Conservation (phyloP, 768 basidiomycete species). For the Rhodotorula toruloides region DNA sequence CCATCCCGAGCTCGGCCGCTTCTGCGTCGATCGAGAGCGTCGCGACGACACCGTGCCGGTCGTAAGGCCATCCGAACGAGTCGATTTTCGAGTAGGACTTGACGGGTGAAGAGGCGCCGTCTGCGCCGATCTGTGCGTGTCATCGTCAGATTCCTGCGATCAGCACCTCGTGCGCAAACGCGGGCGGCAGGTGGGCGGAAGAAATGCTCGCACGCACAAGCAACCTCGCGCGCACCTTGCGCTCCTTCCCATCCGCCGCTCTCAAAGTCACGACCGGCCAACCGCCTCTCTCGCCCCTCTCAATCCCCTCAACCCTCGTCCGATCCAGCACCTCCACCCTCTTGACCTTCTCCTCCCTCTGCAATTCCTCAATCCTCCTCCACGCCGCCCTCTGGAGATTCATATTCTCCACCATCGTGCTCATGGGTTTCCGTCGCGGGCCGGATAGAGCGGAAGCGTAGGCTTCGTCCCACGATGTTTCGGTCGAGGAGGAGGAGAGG, state of each 20-base stretch:
- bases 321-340: conserved; percentile 64
- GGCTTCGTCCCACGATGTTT: conserved; percentile 30
- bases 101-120: conserved; percentile 92
- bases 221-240: conserved; percentile 44
- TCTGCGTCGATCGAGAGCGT: conserved; percentile 67
- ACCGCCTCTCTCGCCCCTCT: conserved; percentile 55
- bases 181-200: not conserved
- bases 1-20: conserved; percentile 52
- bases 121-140: conserved; percentile 71
- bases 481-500: conserved; percentile 3
- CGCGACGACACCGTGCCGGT: conserved; percentile 81
- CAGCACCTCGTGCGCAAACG: too few species aligned
- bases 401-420: conserved; percentile 81
- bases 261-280: conserved; percentile 80
- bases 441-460: conserved; percentile 31
- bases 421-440: conserved; percentile 53
- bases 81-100: conserved; percentile 75
- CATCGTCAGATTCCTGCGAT: not conserved
- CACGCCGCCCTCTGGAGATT: conserved; percentile 86
- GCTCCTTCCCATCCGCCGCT: conserved; percentile 53
- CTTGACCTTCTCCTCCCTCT: conserved; percentile 44
- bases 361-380: conserved; percentile 43
- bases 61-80: conserved; percentile 86
- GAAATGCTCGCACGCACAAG: conserved; percentile 18
- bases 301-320: conserved; percentile 68